Evolutionary conservation across 1,139 yeast genomes (phyloP), one percentile per base, ranked within the genome.

Genomic region (Zygosaccharomyces sapae): DNA sequence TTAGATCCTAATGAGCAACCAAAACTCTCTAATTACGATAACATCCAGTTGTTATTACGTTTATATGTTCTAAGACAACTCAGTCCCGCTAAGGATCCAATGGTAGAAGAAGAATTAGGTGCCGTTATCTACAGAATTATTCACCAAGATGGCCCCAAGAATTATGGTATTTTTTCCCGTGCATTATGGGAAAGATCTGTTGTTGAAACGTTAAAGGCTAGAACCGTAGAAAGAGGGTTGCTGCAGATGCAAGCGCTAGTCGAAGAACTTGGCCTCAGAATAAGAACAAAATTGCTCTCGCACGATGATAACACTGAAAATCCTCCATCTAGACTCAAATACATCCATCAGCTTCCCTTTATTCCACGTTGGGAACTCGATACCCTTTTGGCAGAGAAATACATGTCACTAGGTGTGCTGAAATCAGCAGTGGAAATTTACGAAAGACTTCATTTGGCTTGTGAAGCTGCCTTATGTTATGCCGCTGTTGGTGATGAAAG

Each of bases 211-310:
- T 75, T 74, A 39, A 83, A 82, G 54, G 81, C 95, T 3, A 82
- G 86, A 62, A 90, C 97, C 1, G 83, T 90, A 18, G 98, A 94
- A 68, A 78, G 98, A 65, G 97, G 97, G 46, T 82, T 90, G 9
- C 73, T 92, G 46, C 98, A 92, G 68, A 83, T 92, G 83, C 94
- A 92, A 44, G 83, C 95, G 3, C 72, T 94, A 43, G 92, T 90
- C 24, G 97, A 90, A 62, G 97, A 90, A 63, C 72, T 89, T 37
- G 96, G 95, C 1, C 74, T 83, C 49, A 80, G 81, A 48, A 79
- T 86, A 44, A 74, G 77, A 50, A 70, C 83, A 2, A 74, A 83
- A 51, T 68, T 81, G 45, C 74, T 86, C 41, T 88, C 94, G 3
- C 73, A 73, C 47, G 68, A 74, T 0, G 66, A 66, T 25, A 75